phyloP scores from a whole-genome alignment of 352 stramenopile genomes.

The Lagenidium sp. region DNA sequence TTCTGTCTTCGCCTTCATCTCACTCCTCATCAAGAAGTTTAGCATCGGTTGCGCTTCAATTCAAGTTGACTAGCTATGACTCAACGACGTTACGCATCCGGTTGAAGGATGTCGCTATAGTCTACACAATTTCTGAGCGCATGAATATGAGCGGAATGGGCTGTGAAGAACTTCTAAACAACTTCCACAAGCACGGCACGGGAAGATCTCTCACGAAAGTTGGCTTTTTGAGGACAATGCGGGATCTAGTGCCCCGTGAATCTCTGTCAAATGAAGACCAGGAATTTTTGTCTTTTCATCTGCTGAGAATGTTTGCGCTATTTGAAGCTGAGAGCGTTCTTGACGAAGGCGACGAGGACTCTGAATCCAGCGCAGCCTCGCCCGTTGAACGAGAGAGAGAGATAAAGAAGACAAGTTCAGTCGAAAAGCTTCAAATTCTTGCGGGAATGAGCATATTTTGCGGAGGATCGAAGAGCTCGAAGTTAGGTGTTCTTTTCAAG shows the following conservation, averaged over 20 bases:
- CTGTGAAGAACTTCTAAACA: constrained; percentile 50
- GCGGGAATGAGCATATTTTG: constrained; percentile 91
- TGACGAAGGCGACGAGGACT: constrained; percentile 16
- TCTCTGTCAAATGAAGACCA: constrained; percentile 78
- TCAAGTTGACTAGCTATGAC: constrained; percentile 84
- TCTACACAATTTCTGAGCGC: constrained; percentile 82
- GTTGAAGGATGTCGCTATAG: constrained; percentile 77
- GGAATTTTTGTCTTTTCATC: constrained; percentile 81
- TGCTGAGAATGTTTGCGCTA: constrained; percentile 74
- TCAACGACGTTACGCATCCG: constrained; percentile 72
- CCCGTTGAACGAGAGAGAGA: neutral
- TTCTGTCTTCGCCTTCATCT: constrained; percentile 45
- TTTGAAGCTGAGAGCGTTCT: constrained; percentile 70
- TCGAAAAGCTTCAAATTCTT: constrained; percentile 62
- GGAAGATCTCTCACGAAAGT: constrained; percentile 63
- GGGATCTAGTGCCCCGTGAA: constrained; percentile 59
- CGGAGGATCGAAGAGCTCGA: constrained; percentile 92
- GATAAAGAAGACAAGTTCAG: constrained; percentile 34
- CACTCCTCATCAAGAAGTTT: constrained; percentile 45
- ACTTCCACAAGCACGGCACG: constrained; percentile 59
- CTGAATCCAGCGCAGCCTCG: too few species aligned
- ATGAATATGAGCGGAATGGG: constrained; percentile 73
- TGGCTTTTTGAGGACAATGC: constrained; percentile 71
- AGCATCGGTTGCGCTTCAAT: constrained; percentile 69
- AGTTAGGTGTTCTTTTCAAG: constrained; percentile 86